Base-by-base conservation (phyloP, 2,329 filamentous ascomycete species). In the Thyridium curvatum region DNA sequence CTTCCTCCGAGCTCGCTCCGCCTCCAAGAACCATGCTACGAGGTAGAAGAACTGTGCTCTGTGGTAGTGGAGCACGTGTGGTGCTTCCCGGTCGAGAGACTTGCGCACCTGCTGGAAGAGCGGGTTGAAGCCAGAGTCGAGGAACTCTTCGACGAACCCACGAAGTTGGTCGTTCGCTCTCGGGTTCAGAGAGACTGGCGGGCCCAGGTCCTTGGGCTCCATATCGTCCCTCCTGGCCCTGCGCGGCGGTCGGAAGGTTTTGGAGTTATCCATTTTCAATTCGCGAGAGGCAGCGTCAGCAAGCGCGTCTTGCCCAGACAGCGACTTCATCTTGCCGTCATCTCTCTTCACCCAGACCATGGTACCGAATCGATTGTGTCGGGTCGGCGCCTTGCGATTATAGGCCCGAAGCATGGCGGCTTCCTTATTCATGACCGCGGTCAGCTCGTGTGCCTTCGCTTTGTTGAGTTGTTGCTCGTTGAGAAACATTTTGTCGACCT, bases 291-390 rank as follows among this genome's bases (percentile, higher is more conserved):
- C 74, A 7, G 80, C 76, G 51, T 88, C 81, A 3, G 80, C 76
- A 33, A 98, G 74, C 4, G 86, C 86, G 50, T 89, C 84, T 56
- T 97, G 91, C 1, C 93, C 93, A 0, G 89, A 90, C 2, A 98
- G 75, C 0, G 90, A 89, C 0, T 86, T 84, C 51, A 93, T 77
- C 53, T 90, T 90, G 37, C 84, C 81, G 49, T 90, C 84, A 35
- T 89, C 85, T 40, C 90, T 74, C 64, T 94, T 88, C 30, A 98
- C 79, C 90, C 91, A 97, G 28, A 96, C 81, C 86, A 97, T 97
- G 10, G 90, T 94, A 3, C 93, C 93, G 53, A 97, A 98, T 28
- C 93, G 79, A 50, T 90, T 94, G 60, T 98, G 93, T 35, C 93
- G 73, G 3, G 88, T 90, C 0, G 90, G 86, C 3, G 85, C 86